Evolutionary conservation across 305 asterid genomes (phyloP), one percentile per base, ranked within the genome.

Genomic region (Caryopteris hybrid): DNA sequence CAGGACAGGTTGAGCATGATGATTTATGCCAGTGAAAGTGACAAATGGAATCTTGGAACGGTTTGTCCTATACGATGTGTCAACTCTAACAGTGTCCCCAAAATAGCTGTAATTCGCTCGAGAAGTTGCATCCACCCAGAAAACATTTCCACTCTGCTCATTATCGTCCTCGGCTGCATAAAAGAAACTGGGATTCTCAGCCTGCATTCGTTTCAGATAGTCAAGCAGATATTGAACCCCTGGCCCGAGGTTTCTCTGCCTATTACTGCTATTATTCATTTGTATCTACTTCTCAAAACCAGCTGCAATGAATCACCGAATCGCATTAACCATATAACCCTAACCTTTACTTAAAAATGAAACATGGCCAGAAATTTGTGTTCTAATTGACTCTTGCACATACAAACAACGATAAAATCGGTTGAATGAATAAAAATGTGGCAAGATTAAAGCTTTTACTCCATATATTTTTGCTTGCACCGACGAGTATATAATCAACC

Each of bases 1-100:
- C 62, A 88, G 85, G 61, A 87, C 75, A 14, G 98, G 96, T 43
- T 88, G 95, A 5, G 90, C 92, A 64, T 93, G 98, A 74, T 93
- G 94, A 52, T 93, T 93, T 52, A 90, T 76, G 66, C 98, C 97
- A 9, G 95, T 85, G 79, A 93, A 86, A 3, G 92, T 84, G 53
- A 95, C 81, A 57, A 93, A 86, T 13, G 97, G 98, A 18, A 90
- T 80, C 63, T 83, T 83, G 47, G 83, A 81, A 45, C 84, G 81
- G 71, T 83, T 79, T 8, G 94, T 78, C 70, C 91, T 82, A 64
- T 86, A 90, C 0, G 96, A 81, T 0, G 95, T 85, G 48, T 87
- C 92, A 17, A 93, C 73, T 54, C 91, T 88, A 25, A 93, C 88
- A 2, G 97, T 86, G 79, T 93, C 98, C 29, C 95, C 89, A 17